Evolutionary conservation across 2,329 filamentous ascomycete species (phyloP), one percentile per base, ranked within the genome.

Genomic region (Colletotrichum phormii): DNA sequence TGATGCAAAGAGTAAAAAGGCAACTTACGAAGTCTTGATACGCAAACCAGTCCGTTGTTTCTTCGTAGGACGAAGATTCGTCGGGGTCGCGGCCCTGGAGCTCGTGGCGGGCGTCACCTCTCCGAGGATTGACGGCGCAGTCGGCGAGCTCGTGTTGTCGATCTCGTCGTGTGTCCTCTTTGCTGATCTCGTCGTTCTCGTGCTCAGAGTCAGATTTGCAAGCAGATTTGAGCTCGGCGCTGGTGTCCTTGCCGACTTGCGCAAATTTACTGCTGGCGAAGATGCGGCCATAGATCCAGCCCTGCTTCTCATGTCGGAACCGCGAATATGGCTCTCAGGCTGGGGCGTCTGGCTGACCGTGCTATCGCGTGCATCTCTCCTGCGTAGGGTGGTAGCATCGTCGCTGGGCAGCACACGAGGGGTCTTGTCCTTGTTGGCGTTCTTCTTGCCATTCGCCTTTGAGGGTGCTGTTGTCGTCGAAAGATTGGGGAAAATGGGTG

Each of bases 21-120:
- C 69, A 69, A 91, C 90, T 88, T 84, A 92, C 91, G 92, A 93
- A 81, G 87, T 89, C 83, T 93, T 93, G 79, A 92, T 87, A 76
- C 91, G 90, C 72, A 90, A 86, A 51, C 90, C 90, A 65, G 87
- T 88, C 79, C 90, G 89, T 62, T 86, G 84, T 81, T 89, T 91
- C 85, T 91, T 92, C 72, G 85, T 82, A 37, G 89, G 86, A 53
- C 88, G 88, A 67, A 87, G 84, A 55, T 87, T 84, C 67, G 82
- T 85, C 7, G 91, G 91, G 37, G 91, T 93, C 67, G 85, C 89
- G 68, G 89, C 89, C 76, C 91, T 89, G 37, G 90, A 92, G 75
- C 84, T 86, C 59, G 85, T 82, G 78, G 85, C 73, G 80, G 86
- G 80, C 82, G 86, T 80, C 77, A 81, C 78, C 57, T 88, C 85